These are phyloP conservation scores for Candida pseudoviswanathii DNA, from an alignment of 1,139 yeast genomes.

Conservation along the genomic window DNA sequence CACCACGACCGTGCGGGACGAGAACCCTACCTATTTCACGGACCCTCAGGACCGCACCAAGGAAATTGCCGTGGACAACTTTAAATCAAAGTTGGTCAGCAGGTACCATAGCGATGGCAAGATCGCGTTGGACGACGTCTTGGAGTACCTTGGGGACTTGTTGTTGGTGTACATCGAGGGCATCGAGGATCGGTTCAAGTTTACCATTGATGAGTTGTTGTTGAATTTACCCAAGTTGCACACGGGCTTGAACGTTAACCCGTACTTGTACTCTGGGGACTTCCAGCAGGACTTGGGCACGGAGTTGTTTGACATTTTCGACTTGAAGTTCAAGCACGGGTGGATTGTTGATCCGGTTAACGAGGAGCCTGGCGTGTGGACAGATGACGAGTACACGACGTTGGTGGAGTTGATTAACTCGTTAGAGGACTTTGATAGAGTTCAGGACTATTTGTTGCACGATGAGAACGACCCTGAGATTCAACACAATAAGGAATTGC, in stretches of 20 bases:
- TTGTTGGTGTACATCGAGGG: slow-evolving; percentile 27
- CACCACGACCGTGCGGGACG: background rate
- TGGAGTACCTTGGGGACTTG: slow-evolving; percentile 50
- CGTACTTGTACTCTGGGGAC: slow-evolving; percentile 61
- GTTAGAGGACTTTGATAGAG: slow-evolving; percentile 44
- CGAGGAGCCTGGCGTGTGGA: slow-evolving; percentile 12
- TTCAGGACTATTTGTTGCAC: slow-evolving; percentile 42
- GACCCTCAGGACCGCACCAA: background rate
- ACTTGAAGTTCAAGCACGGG: slow-evolving; percentile 50
- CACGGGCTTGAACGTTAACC: slow-evolving; percentile 75
- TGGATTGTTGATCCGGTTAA: slow-evolving; percentile 42
- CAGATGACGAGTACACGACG: slow-evolving; percentile 22
- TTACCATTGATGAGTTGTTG: slow-evolving; percentile 40
- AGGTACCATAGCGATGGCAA: slow-evolving; percentile 21
- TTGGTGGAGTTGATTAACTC: slow-evolving; percentile 25
- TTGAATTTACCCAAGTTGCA: slow-evolving; percentile 63
- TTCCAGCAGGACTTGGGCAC: slow-evolving; percentile 49
- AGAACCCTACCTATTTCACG: background rate
- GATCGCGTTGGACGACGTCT: slow-evolving; percentile 33
- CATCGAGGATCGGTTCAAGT: slow-evolving; percentile 4
- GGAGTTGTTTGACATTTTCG: slow-evolving; percentile 42
- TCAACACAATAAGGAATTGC: slow-evolving; percentile 19
- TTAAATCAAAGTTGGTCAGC: slow-evolving; percentile 29
- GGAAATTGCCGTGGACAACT: slow-evolving; percentile 17
- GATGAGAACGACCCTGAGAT: slow-evolving; percentile 17